Base-by-base conservation (phyloP, 2,329 filamentous ascomycete species). In the Ascochyta viciae-villosae region DNA sequence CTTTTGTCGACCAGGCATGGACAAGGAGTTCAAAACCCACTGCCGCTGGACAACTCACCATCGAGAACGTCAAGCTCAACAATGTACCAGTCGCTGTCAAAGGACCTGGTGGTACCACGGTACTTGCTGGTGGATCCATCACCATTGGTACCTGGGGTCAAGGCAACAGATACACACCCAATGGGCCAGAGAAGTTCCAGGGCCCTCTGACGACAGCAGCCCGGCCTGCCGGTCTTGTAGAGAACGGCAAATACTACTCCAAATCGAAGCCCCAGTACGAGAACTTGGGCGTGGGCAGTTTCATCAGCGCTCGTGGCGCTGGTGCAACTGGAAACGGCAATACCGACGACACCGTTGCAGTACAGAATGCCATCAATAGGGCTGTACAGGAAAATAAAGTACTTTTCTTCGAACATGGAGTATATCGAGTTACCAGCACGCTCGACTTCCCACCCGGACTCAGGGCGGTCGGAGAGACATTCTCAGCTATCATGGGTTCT, bases 391-490 rank as follows among this genome's bases (percentile, higher is more conserved):
- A 85, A 57, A 79, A 84, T 58, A 74, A 74, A 49, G 76, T 87
- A 22, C 76, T 86, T 9, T 86, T 83, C 74, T 83, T 87, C 61
- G 84, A 87, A 59, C 82, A 85, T 47, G 84, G 84, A 39, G 80
- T 82, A 10, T 87, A 87, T 71, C 74, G 83, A 24, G 79, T 87
- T 54, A 84, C 81, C 12, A 78, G 80, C n/a, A 86, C 84, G 0
- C 76, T 87, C 61, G 79, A 81, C 61, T 75, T 87, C 3, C 84
- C 84, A 13, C 89, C 89, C 74, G 84, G 91, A 66, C 87, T 93
- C 76, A 87, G 86, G 73, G 90, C 96, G 74, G 90, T 89, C 1
- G 92, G 92, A 65, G 92, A 96, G 77, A 86, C 92, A 63, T 96
- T 90, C 88, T 88, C 92, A 2, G 78, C 92, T 48, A 89, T 96